Base-by-base conservation (phyloP, 73 alveolate species). In the Blepharisma stoltei region DNA sequence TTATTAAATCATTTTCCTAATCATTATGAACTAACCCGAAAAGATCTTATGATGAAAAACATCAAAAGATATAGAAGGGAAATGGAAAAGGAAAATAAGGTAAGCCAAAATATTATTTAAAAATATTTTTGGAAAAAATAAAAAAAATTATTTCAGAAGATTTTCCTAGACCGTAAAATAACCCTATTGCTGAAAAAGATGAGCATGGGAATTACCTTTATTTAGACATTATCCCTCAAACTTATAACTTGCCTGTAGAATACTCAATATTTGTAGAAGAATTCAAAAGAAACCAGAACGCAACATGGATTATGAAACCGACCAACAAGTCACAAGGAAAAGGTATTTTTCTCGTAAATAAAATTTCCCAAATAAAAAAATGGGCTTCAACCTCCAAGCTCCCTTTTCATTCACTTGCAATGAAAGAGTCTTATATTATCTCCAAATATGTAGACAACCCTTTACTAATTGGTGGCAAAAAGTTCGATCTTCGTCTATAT, bases 271-370 rank as follows among this genome's bases (percentile, higher is more conserved):
- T 97, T 88, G 99, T 94, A 11, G 98, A 97, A 94, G 99, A 97
- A 86, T 97, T 96, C 78, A 87, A 97, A 71, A 89, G 95, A 75
- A 92, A 93, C 81, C 99, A 98, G 25, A 93, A 96, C 87, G 76
- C 95, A 14, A 92, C 97, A 53, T 97, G 99, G 99, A 97, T 97
- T 70, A 96, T 97, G 90, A 97, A 97, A 79, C 99, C 99, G 38
- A 90, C 97, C 37, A 94, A 96, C 71, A 90, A 94, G 53, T 95
- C 99, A 53, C 97, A 97, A 83, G 99, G 99, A 18, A 94, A 96
- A 70, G 99, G 99, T 20, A 97, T 97, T 80, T 95, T 95, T 88
- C 89, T 97, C 49, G 95, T 97, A 54, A 96, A 97, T 70, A 96
- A 96, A 78, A 91, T 94, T 44, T 66, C 88, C 48, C 78, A 89